phyloP scores from a whole-genome alignment of 2,329 filamentous ascomycete genomes.

The Ceratocystis smalleyi region DNA sequence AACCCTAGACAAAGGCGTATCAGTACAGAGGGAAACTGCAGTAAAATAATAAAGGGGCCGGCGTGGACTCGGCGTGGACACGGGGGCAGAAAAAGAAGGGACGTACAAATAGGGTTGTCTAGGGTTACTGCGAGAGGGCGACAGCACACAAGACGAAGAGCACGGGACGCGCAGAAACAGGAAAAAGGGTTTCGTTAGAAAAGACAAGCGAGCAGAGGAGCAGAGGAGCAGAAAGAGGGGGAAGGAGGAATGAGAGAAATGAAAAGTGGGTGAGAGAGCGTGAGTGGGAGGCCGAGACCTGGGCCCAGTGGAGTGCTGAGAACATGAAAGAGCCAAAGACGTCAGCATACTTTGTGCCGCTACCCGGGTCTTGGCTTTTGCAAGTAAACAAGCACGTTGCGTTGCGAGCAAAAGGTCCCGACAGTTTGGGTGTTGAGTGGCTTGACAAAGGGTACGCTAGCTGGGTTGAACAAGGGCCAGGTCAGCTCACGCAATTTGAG shows the following conservation, averaged over 20 bases:
- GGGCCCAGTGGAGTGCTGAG: background rate
- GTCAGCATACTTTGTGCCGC: background rate
- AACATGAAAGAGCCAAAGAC: background rate
- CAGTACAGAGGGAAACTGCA: too few relatives aligned
- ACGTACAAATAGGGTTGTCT: too few relatives aligned
- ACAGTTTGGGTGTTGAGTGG: conserved; percentile 1
- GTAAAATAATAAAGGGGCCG: too few relatives aligned
- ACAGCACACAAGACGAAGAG: too few relatives aligned
- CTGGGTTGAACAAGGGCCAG: background rate
- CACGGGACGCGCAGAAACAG: too few relatives aligned
- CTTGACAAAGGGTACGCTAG: background rate
- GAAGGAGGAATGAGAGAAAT: background rate
- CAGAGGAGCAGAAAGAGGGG: too few relatives aligned
- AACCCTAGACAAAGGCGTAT: too few relatives aligned
- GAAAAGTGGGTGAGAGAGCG: background rate
- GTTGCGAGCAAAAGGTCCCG: conserved; percentile 1
- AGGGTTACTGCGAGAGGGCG: too few relatives aligned
- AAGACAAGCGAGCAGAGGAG: too few relatives aligned
- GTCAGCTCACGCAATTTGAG: background rate
- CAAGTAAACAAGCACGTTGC: background rate
- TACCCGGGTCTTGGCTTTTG: background rate
- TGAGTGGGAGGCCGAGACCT: background rate
- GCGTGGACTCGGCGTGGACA: too few relatives aligned
- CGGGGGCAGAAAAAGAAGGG: too few relatives aligned
- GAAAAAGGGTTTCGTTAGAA: too few relatives aligned